phyloP scores from a whole-genome alignment of 495 filamentous ascomycete genomes.

The Daldinia loculata region DNA sequence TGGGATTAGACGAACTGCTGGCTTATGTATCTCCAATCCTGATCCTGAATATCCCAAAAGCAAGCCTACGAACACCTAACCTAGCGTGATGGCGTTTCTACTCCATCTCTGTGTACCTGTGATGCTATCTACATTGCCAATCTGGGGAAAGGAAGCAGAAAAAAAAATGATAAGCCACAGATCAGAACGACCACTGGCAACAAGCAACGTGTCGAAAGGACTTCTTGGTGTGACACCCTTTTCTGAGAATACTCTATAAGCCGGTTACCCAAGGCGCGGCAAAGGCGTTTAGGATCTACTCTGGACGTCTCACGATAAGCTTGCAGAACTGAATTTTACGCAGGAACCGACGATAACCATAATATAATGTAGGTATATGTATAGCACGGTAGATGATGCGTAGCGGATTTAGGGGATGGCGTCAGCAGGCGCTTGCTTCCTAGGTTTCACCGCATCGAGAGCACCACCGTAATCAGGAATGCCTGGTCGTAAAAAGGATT shows the following conservation, averaged over 20 bases:
- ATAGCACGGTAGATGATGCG: conserved; percentile 16
- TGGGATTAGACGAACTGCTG: background rate
- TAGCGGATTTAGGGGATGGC: conserved; percentile 13
- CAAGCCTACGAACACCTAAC: background rate
- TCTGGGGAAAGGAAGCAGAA: background rate
- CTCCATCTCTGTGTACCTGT: background rate
- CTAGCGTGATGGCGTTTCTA: background rate
- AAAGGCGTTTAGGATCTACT: background rate
- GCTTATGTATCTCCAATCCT: background rate
- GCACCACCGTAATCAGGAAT: conserved; percentile 8
- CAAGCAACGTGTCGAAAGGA: background rate
- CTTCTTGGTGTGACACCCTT: background rate
- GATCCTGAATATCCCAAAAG: conserved; percentile 4
- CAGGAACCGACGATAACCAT: conserved; percentile 16
- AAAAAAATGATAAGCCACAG: conserved; percentile 8
- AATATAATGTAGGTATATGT: background rate
- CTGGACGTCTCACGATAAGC: background rate
- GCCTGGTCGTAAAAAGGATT: conserved; percentile 11
- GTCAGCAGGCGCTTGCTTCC: conserved; percentile 28
- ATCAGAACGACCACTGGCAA: conserved; percentile 7
- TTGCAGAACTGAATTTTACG: background rate
- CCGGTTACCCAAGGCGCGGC: conserved; percentile 4
- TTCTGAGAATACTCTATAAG: conserved; percentile 2
- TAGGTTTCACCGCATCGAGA: conserved; percentile 31
- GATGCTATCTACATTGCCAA: conserved; percentile 3